Percentiles rank a stretch among this genome's conserved stretches.
Evolutionary conservation across 208 protist species (phyloP).

Genomic region (Trypanosoma melophagium): DNA sequence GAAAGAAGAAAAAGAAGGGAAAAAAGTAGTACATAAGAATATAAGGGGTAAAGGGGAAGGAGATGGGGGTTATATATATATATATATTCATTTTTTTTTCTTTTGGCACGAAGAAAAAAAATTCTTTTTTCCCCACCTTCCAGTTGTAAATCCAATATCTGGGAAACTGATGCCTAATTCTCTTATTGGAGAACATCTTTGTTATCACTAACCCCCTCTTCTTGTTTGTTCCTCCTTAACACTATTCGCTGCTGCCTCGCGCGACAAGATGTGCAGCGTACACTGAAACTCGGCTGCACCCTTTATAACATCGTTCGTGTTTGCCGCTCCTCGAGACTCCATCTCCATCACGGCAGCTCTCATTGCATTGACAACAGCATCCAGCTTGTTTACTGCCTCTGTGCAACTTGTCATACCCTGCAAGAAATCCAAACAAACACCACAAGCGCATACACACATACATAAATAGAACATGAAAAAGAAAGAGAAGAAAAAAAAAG

Average conservation of each 20-base stretch:
- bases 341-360: conserved; percentile 9
- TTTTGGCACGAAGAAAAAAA: conserved; percentile 1
- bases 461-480: background rate
- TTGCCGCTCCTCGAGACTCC: conserved; percentile 12
- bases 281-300: conserved; percentile 12
- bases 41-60: background rate
- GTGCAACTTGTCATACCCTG: conserved; percentile 3
- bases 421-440: background rate
- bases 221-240: conserved; percentile 17
- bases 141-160: no score
- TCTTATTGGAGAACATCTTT: background rate
- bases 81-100: conserved; percentile 25
- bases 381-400: conserved; percentile 11
- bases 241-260: conserved; percentile 9
- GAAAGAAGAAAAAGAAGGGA: background rate
- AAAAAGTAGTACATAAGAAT: background rate
- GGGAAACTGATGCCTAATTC: no score
- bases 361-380: conserved; percentile 22
- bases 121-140: background rate
- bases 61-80: background rate
- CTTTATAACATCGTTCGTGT: conserved; percentile 16
- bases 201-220: background rate
- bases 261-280: conserved; percentile 18
- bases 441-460: background rate
- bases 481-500: conserved; percentile 1